Evolutionary conservation across 176 grass and related monocot species (phyloP).

Genomic region (Pharus latifolius): DNA sequence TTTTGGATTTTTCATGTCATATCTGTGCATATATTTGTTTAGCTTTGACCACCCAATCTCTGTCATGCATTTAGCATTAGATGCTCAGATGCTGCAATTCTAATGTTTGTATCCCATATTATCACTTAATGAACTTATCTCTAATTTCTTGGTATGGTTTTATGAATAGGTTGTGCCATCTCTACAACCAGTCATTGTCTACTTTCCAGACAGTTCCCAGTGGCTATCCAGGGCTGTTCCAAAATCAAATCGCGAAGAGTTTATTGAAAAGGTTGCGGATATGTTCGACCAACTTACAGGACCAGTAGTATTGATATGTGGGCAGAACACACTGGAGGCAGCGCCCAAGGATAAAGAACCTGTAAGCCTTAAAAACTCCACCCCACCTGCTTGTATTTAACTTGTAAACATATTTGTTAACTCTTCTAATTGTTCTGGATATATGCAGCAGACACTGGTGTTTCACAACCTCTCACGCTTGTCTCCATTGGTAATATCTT

Average conservation of each 20-base stretch:
- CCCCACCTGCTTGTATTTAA: not conserved
- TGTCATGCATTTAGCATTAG: not conserved
- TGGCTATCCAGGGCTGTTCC: conserved; percentile 81
- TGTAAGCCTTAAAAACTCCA: conserved; percentile 25
- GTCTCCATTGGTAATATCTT: conserved; percentile 29
- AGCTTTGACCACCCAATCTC: not conserved
- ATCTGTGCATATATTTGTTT: not conserved
- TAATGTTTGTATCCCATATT: not conserved
- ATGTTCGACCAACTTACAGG: conserved; percentile 73
- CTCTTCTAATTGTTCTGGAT: conserved; percentile 14
- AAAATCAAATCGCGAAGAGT: conserved; percentile 64
- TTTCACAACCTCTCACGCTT: conserved; percentile 23
- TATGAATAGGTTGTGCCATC: conserved; percentile 56
- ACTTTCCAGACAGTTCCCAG: conserved; percentile 82
- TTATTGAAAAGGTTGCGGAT: conserved; percentile 58
- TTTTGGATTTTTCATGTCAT: not conserved
- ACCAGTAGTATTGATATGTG: conserved; percentile 78
- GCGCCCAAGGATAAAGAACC: conserved; percentile 35
- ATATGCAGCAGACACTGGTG: conserved; percentile 7
- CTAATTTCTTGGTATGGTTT: conserved; percentile 17
- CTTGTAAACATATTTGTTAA: not conserved
- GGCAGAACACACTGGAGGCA: conserved; percentile 53
- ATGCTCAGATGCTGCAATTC: not conserved
- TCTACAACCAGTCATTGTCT: conserved; percentile 74
- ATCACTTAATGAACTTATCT: not conserved